Base-by-base conservation (phyloP, 2,329 filamentous ascomycete species). In the Dactylella cylindrospora region DNA sequence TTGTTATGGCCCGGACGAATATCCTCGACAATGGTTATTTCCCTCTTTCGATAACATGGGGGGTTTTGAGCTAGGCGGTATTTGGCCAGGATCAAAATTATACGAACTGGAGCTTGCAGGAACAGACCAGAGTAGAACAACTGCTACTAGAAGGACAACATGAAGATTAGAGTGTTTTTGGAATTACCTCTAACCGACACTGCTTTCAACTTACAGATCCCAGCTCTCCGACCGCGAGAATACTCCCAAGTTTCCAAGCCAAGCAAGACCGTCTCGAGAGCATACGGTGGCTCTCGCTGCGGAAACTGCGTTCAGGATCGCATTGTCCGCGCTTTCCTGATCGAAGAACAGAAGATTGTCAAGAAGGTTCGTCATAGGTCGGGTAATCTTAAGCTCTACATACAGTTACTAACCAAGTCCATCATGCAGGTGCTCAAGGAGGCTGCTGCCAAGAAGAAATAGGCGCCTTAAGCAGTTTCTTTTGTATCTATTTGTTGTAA, bases 271-370 rank as follows among this genome's bases (percentile, higher is more conserved):
- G 93, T 98, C 76, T 88, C 93, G 81, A 90, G 93, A 73, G 90
- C 93, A 74, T 98, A 98, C 77, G 90, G 93, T 77, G 93, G 93
- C 74, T 96, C 90, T 73, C 88, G 93, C 84, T 98, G 93, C 82
- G 90, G 87, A 75, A 93, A 89, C 83, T 98, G 93, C 78, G 93
- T 98, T 71, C 90, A 91, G 78, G 93, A 98, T 82, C 87, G 93
- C 72, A 88, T 98, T 71, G 89, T 96, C 71, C 89, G 93, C 72
- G 93, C 93, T 68, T 98, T 98, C 86, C 80, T 98, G 77, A 97
- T 98, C 70, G 94, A 98, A 83, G 93, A 98, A 85, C 93, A 98
- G 84, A 98, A 98, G 88, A 97, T 98, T 73, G 93, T 98, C 79
- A 98, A 98, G 90, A 98, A 98, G 88, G 93, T 98, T 73, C 84